phyloP scores from a whole-genome alignment of 306 rosid genomes.

The Nissolia schottii region DNA sequence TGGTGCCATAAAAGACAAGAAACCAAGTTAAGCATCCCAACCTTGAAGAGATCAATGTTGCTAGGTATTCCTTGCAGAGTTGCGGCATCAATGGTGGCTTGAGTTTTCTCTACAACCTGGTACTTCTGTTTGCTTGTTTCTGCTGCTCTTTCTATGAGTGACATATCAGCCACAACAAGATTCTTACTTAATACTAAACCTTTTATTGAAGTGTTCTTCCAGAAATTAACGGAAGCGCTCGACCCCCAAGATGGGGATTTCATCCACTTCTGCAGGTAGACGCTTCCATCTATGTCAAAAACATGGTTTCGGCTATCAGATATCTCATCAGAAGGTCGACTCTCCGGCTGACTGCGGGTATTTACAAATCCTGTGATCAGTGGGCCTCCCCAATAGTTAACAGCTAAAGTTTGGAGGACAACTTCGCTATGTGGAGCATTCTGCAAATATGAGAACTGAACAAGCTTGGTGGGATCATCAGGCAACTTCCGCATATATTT shows the following conservation, averaged over 20 bases:
- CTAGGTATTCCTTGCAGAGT: conserved; percentile 90
- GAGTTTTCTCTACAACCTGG: conserved; percentile 75
- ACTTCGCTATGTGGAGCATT: conserved; percentile 72
- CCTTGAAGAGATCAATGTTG: conserved; percentile 97
- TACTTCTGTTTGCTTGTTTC: conserved; percentile 51
- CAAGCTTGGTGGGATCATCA: conserved; percentile 88
- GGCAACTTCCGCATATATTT: conserved; percentile 68
- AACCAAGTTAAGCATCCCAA: conserved; percentile 28
- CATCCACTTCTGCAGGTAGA: conserved; percentile 86
- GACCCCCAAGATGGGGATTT: conserved; percentile 81
- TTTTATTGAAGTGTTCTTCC: conserved; percentile 67
- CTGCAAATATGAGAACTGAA: conserved; percentile 70
- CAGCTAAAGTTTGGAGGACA: conserved; percentile 81
- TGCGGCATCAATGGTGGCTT: conserved; percentile 96
- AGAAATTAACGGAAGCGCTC: conserved; percentile 57
- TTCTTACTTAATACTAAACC: conserved; percentile 83
- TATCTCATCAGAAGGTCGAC: conserved; percentile 42
- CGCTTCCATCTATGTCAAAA: conserved; percentile 89
- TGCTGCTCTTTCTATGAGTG: conserved; percentile 78
- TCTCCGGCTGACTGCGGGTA: conserved; percentile 34
- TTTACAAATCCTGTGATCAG: conserved; percentile 47
- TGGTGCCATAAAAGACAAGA: conserved; percentile 7
- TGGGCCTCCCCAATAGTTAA: conserved; percentile 88
- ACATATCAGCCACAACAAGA: conserved; percentile 67
- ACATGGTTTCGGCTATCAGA: conserved; percentile 52